phyloP scores from a whole-genome alignment of 306 rosid genomes.

The Potentilla sterilis region DNA sequence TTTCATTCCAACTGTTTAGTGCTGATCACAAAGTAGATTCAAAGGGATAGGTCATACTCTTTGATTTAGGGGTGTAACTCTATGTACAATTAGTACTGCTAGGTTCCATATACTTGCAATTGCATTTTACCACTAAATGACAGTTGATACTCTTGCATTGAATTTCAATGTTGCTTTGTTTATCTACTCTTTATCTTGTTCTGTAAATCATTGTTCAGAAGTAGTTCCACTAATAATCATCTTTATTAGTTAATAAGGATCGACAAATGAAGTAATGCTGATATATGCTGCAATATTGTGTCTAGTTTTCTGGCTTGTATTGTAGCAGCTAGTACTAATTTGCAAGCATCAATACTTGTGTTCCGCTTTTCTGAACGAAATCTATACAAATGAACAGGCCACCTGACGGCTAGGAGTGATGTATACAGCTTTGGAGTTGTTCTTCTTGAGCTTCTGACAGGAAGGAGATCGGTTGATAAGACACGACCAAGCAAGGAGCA shows the following conservation, averaged over 20 bases:
- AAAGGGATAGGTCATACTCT: background rate
- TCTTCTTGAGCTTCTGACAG: constrained; percentile 95
- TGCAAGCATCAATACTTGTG: background rate
- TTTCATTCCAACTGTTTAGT: background rate
- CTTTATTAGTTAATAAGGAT: background rate
- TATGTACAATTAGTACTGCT: background rate
- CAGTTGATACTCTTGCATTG: background rate
- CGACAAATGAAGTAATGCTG: background rate
- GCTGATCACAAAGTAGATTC: background rate
- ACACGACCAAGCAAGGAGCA: constrained; percentile 95
- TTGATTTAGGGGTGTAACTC: background rate
- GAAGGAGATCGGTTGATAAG: constrained; percentile 91
- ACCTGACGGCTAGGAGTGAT: constrained; percentile 96
- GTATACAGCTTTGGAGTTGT: constrained; percentile 98
- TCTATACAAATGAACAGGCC: constrained; percentile 62
- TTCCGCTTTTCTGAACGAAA: constrained; percentile 20
- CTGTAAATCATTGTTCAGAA: background rate
- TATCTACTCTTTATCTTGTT: background rate
- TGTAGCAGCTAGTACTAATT: background rate
- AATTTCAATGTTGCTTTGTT: background rate
- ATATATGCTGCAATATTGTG: background rate
- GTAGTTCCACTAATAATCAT: background rate
- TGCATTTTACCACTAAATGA: background rate
- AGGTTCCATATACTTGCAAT: background rate
- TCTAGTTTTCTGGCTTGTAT: background rate